phyloP scores from a whole-genome alignment of 352 stramenopile genomes.

The Phytophthora pinifolia region DNA sequence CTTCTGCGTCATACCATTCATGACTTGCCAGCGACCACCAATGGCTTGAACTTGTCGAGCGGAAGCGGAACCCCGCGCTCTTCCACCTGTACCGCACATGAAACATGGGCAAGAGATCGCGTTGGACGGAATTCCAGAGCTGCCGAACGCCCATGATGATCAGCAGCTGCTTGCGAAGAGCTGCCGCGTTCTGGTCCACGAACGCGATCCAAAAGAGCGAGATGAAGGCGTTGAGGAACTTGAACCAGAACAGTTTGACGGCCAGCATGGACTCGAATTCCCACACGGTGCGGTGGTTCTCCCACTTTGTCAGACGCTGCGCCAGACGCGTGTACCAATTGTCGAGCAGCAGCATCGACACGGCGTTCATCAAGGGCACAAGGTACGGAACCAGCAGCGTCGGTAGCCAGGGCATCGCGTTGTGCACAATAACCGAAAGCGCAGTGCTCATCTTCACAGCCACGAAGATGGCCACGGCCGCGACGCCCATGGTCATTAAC shows the following conservation, averaged over 20 bases:
- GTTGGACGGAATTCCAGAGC: slow-evolving; percentile 60
- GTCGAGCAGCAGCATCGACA: slow-evolving; percentile 74
- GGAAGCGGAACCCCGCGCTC: slow-evolving; percentile 39
- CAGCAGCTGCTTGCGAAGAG: slow-evolving; percentile 62
- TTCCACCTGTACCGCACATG: slow-evolving; percentile 49
- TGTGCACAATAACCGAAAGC: slow-evolving; percentile 25
- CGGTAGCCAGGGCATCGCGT: slow-evolving; percentile 43
- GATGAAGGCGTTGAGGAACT: slow-evolving; percentile 83
- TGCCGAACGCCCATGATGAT: slow-evolving; percentile 75
- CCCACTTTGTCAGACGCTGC: slow-evolving; percentile 61
- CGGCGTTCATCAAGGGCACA: slow-evolving; percentile 62
- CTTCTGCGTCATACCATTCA: slow-evolving; percentile 65
- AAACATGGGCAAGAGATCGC: slow-evolving; percentile 55
- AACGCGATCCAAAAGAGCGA: slow-evolving; percentile 83
- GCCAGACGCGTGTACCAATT: slow-evolving; percentile 68
- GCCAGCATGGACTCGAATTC: slow-evolving; percentile 80
- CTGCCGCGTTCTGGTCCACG: slow-evolving; percentile 48
- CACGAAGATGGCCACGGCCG: slow-evolving; percentile 61
- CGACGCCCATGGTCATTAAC: slow-evolving; percentile 51
- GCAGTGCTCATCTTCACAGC: slow-evolving; percentile 44
- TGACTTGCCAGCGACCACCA: slow-evolving; percentile 29
- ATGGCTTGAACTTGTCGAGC: slow-evolving; percentile 15
- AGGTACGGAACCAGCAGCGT: slow-evolving; percentile 45
- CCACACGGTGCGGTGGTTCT: slow-evolving; percentile 81
- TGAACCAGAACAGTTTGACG: slow-evolving; percentile 79